phyloP scores from a whole-genome alignment of 768 basidiomycete genomes.

The Thelephora ganbajun region DNA sequence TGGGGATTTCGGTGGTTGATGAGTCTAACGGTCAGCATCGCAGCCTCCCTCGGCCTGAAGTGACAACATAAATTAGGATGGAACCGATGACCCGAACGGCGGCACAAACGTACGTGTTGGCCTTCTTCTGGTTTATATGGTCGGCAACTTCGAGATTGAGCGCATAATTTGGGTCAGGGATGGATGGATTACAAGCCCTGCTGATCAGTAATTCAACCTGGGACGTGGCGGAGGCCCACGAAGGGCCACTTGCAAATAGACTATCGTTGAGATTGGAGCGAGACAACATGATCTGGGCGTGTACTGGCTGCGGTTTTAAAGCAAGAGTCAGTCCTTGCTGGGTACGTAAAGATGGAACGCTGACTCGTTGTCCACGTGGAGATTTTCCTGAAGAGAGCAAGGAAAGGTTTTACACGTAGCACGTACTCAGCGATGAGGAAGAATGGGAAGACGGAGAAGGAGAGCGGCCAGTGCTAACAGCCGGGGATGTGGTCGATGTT shows the following conservation, averaged over 20 bases:
- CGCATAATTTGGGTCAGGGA: slow-evolving; percentile 84
- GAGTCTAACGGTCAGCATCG: slow-evolving; percentile 69
- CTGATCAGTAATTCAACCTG: slow-evolving; percentile 60
- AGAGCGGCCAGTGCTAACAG: too few species aligned
- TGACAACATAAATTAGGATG: background rate
- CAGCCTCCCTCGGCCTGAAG: slow-evolving; percentile 84
- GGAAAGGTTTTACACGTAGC: too few species aligned
- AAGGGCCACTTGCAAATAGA: background rate
- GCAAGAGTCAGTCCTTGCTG: too few species aligned
- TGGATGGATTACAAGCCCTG: slow-evolving; percentile 75
- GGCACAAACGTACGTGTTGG: slow-evolving; percentile 65
- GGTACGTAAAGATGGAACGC: too few species aligned
- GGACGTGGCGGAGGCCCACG: slow-evolving; percentile 25
- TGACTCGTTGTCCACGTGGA: too few species aligned
- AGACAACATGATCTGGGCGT: background rate
- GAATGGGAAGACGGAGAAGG: too few species aligned
- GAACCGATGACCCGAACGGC: background rate
- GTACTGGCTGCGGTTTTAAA: too few species aligned
- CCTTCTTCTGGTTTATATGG: slow-evolving; percentile 87
- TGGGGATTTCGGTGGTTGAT: slow-evolving; percentile 92
- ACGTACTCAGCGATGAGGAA: too few species aligned
- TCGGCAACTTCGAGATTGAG: slow-evolving; percentile 90
- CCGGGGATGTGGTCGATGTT: too few species aligned
- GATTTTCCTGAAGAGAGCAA: too few species aligned
- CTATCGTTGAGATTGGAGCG: background rate